phyloP scores from a whole-genome alignment of 805 yeast species.

The Priceomyces medius region DNA sequence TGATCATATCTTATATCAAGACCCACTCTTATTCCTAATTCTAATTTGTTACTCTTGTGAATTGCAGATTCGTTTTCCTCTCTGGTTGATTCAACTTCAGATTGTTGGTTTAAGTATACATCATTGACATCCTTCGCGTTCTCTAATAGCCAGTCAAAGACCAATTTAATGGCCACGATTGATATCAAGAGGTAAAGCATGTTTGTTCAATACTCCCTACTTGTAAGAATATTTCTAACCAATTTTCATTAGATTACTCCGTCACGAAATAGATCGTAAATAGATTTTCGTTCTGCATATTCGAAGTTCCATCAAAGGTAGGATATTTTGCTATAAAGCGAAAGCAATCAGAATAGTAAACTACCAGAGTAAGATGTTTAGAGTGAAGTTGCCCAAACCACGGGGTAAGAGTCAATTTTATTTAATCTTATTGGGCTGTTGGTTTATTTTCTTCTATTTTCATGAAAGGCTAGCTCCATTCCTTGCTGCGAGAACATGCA shows the following conservation, averaged over 20 bases:
- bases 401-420: conserved; percentile 29
- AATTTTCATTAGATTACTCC: too few relatives aligned
- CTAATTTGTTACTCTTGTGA: conserved; percentile 71
- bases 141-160: conserved; percentile 26
- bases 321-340: too few relatives aligned
- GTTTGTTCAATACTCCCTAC: too few relatives aligned
- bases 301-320: too few relatives aligned
- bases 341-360: too few relatives aligned
- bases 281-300: too few relatives aligned
- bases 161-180: conserved; percentile 16
- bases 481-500: conserved; percentile 25
- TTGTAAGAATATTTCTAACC: too few relatives aligned
- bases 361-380: too few relatives aligned
- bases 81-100: conserved; percentile 65
- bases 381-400: conserved; percentile 19
- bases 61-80: conserved; percentile 68
- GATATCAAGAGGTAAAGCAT: conserved; percentile 10
- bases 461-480: conserved; percentile 35
- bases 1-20: conserved; percentile 59
- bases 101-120: conserved; percentile 60
- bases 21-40: conserved; percentile 70
- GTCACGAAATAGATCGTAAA: too few relatives aligned
- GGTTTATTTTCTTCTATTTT: conserved; percentile 30
- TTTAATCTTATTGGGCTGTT: conserved; percentile 19
- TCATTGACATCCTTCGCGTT: conserved; percentile 55